Base-by-base conservation (phyloP, 129 eudicot species). In the Ambrosia trifida region DNA sequence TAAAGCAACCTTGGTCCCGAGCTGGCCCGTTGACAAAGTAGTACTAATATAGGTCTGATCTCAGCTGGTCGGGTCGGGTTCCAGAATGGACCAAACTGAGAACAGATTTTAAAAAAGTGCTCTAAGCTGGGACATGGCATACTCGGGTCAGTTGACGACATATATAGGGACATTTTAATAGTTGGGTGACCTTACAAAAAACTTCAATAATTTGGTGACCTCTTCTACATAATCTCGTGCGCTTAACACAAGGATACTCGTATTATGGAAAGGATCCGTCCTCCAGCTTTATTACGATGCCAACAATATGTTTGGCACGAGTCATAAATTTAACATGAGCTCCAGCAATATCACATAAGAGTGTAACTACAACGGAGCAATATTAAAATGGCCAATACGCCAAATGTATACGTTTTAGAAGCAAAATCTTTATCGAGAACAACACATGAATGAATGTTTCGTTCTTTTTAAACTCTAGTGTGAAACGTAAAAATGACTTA, bases 351-450 rank as follows among this genome's bases (percentile, higher is more conserved):
- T 54, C 17, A 1, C 11, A 32, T 69, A 60, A 60, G 7, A 54
- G 4, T 16, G 32, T 53, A 16, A 30, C 59, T 3, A 56, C 33
- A 53, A 54, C 12, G 5, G 16, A 35, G 63, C 20, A 8, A 28
- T 16, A 11, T 50, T 20, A 10, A 5, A 18, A 19, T 4, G 11
- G 13, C 40, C 45, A 44, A 45, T 51, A 24, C 41, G 66, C 9
- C 4, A n/a, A 36, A 10, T 11, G 36, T 35, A 40, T 49, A 59
- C 36, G 13, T 11, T 50, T 38, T 7, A 32, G 35, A 70, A 8
- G 36, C 67, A 78, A 56, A 52, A 54, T 11, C 9, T 73, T 62
- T 64, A 67, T 74, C 65, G 18, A 57, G 51, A 74, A 72, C 24
- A 28, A 50, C 60, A 77, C 36, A 68, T 69, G 73, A 52, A 65